phyloP scores from a whole-genome alignment of 768 basidiomycete species.

The Mrakia blollopis region DNA sequence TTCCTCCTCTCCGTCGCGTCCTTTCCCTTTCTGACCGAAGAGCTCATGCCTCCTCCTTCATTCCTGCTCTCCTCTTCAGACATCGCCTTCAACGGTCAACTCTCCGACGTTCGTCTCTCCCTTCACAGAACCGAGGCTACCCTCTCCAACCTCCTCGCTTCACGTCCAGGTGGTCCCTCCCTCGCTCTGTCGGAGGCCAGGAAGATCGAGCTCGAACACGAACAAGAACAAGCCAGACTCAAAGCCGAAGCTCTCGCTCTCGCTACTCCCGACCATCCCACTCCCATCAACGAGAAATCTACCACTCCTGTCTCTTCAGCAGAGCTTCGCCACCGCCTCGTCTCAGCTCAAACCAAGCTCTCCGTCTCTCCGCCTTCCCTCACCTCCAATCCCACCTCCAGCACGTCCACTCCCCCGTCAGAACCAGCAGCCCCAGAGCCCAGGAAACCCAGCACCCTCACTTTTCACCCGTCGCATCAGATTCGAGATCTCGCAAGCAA shows the following conservation, averaged over 20 bases:
- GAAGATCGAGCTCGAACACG: constrained; percentile 43
- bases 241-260: not conserved
- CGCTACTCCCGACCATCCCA: not conserved
- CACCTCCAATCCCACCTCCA: constrained; percentile 15
- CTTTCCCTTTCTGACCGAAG: not conserved
- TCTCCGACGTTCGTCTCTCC: constrained; percentile 50
- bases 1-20: not conserved
- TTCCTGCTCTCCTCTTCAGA: not conserved
- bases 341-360: not conserved
- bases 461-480: constrained; percentile 60
- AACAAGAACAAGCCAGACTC: constrained; percentile 27
- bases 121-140: constrained; percentile 49
- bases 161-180: constrained; percentile 34
- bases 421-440: constrained; percentile 34
- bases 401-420: constrained; percentile 31
- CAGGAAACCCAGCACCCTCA: constrained; percentile 44
- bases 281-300: not conserved
- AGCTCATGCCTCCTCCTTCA: too few species aligned
- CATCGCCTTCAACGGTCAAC: constrained; percentile 76
- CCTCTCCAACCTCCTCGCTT: constrained; percentile 34
- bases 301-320: not conserved
- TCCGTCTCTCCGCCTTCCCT: not conserved
- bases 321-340: not conserved
- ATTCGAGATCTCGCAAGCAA: constrained; percentile 69
- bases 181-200: constrained; percentile 35